Evolutionary conservation across 805 yeast genomes (phyloP), one percentile per base, ranked within the genome.

Genomic region (Yarrowia sp.): DNA sequence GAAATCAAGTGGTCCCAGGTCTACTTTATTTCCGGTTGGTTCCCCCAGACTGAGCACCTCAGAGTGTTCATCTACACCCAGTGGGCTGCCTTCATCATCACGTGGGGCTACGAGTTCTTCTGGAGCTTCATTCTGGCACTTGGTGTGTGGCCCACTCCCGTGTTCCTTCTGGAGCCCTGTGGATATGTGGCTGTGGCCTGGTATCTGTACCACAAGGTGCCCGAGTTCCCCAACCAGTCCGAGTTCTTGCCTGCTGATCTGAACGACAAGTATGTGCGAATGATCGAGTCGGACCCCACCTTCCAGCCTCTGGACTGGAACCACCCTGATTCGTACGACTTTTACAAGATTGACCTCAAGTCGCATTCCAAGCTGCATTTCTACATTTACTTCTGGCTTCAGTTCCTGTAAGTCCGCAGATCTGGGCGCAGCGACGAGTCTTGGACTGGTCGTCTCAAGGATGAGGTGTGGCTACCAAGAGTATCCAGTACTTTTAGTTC

Each of bases 1-100:
- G 63, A 58, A 41, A 41, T 58, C 38, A 58, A 58, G 41, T 58
- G 63, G 63, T 58, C 63, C 4, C 63, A 58, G 63, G 63, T 58
- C 22, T 58, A 58, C 41, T 58, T 58, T 11, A 41, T 58, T 9
- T 30, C 63, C 30, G 51, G 51, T 21, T 58, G 63, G 63, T 58
- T 58, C 32, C 63, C 63, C 22, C 49, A 58, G 11, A 43, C 38
- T 3, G 51, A 58, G 32, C 32, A 58, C 24, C 41, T 41, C 16
- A 36, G 51, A 1, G 51, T 41, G 22, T 58, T 58, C 32, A 58
- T 43, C 17, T 58, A 41, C 51, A 41, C 63, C 11, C 63, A 58
- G 41, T 58, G 49, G 63, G 63, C 51, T 2, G 51, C 63, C 9
- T 58, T 58, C 30, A 16, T 58, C 14, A 17, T 58, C 21, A 41